These are phyloP conservation scores for Trichoderma lentiforme DNA, from an alignment of 2,329 filamentous ascomycete species.

Conservation along the genomic window DNA sequence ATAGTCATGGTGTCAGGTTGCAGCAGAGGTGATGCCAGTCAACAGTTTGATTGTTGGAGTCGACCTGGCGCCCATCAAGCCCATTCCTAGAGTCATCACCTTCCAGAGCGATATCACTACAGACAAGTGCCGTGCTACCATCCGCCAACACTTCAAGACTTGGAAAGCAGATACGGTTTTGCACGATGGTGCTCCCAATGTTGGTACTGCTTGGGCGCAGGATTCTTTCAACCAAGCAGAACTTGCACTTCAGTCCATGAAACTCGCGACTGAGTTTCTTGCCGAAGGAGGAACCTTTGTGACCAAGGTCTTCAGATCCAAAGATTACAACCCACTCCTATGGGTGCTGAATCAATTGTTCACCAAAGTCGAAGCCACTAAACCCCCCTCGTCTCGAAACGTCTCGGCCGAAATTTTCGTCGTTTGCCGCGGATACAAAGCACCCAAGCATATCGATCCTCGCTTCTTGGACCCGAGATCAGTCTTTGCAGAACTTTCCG, in stretches of 20 bases:
- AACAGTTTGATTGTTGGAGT: conserved; percentile 91
- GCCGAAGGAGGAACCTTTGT: conserved; percentile 88
- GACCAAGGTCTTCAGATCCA: conserved; percentile 95
- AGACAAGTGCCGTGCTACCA: conserved; percentile 88
- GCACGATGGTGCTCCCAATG: conserved; percentile 96
- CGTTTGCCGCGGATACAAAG: conserved; percentile 92
- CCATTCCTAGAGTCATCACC: conserved; percentile 88
- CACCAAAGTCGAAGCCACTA: conserved; percentile 91
- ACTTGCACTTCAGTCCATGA: conserved; percentile 83
- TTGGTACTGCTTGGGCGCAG: conserved; percentile 96
- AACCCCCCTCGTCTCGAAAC: conserved; percentile 91
- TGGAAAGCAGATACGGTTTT: conserved; percentile 95
- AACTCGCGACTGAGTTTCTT: conserved; percentile 90
- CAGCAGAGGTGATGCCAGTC: conserved; percentile 88
- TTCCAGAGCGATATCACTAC: conserved; percentile 99
- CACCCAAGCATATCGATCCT: conserved; percentile 88
- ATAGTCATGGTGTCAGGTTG: conserved; percentile 93
- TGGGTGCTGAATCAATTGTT: conserved; percentile 99
- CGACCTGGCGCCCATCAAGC: conserved; percentile 91
- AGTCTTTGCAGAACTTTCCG: conserved; percentile 89
- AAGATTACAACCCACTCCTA: conserved; percentile 91
- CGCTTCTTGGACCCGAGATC: conserved; percentile 84
- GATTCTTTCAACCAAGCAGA: conserved; percentile 98
- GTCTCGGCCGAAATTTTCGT: conserved; percentile 99
- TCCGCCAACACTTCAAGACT: conserved; percentile 85